Evolutionary conservation across 495 filamentous ascomycete species (phyloP).

Genomic region (Penicillium nucicola): DNA sequence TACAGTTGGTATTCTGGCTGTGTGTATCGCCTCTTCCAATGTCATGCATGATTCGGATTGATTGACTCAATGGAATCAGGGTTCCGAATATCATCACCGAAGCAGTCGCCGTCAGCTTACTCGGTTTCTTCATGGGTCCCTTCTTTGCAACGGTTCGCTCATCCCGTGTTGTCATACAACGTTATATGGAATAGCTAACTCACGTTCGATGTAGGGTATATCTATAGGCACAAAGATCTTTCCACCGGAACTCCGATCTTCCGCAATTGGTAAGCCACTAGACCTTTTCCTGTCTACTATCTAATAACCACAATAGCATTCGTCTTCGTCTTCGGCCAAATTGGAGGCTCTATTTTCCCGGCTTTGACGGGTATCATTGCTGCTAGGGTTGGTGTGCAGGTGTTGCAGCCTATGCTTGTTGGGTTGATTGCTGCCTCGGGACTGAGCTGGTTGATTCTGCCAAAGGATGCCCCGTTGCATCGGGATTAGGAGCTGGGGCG

Average conservation of each 20-base stretch:
- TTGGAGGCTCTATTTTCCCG: slow-evolving; percentile 27
- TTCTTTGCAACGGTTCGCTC: slow-evolving; percentile 31
- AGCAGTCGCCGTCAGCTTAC: slow-evolving; percentile 29
- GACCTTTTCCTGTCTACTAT: not conserved
- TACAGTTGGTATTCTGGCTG: slow-evolving; percentile 34
- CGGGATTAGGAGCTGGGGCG: slow-evolving; percentile 2
- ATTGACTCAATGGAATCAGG: no score
- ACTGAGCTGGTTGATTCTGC: slow-evolving; percentile 31
- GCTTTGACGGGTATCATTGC: slow-evolving; percentile 29
- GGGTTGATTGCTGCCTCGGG: slow-evolving; percentile 27
- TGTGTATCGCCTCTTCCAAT: not conserved
- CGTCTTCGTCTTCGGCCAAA: slow-evolving; percentile 28
- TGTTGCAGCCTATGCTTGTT: slow-evolving; percentile 30
- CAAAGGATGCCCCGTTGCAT: slow-evolving; percentile 28
- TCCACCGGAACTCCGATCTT: slow-evolving; percentile 21
- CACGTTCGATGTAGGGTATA: slow-evolving; percentile 18
- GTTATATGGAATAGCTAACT: not conserved
- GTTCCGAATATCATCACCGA: slow-evolving; percentile 33
- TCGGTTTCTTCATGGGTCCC: slow-evolving; percentile 29
- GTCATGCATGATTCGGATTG: no score
- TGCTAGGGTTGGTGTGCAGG: slow-evolving; percentile 21
- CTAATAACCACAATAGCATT: slow-evolving; percentile 10
- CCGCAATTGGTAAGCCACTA: slow-evolving; percentile 19
- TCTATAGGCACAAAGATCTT: slow-evolving; percentile 32
- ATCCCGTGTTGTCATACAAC: not conserved